phyloP scores from a whole-genome alignment of 805 yeast species.

The Zygoascus tannicola region DNA sequence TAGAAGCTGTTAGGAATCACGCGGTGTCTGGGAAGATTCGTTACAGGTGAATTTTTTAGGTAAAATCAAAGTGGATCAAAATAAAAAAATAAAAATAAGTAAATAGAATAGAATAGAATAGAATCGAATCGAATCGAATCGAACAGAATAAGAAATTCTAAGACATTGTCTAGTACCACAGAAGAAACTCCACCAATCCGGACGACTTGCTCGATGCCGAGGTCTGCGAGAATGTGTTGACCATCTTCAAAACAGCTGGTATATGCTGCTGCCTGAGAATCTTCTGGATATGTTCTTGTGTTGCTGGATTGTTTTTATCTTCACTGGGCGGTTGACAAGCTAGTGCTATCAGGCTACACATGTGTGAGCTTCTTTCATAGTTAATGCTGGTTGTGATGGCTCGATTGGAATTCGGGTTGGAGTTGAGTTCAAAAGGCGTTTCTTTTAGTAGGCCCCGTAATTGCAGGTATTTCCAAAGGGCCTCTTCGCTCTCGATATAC shows the following conservation, averaged over 20 bases:
- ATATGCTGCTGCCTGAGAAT: background rate
- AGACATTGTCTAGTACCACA: background rate
- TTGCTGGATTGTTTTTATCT: background rate
- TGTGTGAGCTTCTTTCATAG: background rate
- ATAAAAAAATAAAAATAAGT: too few relatives aligned
- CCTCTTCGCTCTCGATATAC: slow-evolving; percentile 18
- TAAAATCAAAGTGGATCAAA: too few relatives aligned
- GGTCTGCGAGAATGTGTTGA: background rate
- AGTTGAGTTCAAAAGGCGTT: background rate
- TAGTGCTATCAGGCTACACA: background rate
- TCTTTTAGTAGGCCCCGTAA: slow-evolving; percentile 6
- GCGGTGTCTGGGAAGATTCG: too few relatives aligned
- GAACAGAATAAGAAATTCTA: too few relatives aligned
- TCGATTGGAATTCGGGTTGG: background rate
- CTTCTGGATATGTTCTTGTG: background rate
- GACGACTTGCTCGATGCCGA: background rate
- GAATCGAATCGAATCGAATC: too few relatives aligned
- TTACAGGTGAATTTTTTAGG: too few relatives aligned
- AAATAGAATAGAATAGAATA: too few relatives aligned
- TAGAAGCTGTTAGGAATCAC: too few relatives aligned
- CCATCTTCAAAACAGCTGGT: background rate
- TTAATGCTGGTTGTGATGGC: background rate
- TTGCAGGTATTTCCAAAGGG: slow-evolving; percentile 13
- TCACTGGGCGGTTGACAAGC: background rate
- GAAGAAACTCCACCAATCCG: background rate